Conservation (phyloP, 73 alveolate species). For the Uronychia setigera region DNA sequence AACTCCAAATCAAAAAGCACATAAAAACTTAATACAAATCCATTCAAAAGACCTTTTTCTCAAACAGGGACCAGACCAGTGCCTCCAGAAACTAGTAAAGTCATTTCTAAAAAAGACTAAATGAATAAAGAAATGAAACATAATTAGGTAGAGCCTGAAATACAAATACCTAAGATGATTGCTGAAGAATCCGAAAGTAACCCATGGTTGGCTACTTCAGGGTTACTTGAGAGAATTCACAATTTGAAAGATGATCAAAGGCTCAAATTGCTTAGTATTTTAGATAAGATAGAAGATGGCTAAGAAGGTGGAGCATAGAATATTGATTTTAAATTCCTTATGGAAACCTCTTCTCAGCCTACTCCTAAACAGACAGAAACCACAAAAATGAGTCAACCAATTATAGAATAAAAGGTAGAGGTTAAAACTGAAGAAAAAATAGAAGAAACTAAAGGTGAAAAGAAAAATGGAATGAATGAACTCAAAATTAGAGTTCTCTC, state of each 20-base stretch:
- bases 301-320: neutral
- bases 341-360: no score
- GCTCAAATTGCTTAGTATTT: conserved; percentile 31
- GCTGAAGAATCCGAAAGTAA: conserved; percentile 2
- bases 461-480: conserved; percentile 7
- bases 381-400: no score
- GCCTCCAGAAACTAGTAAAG: neutral
- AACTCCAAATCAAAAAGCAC: neutral
- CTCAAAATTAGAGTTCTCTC: conserved; percentile 65
- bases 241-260: conserved; percentile 40
- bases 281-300: conserved; percentile 39
- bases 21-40: conserved; percentile 46
- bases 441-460: no score
- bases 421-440: no score
- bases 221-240: conserved; percentile 26
- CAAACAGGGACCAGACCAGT: conserved; percentile 3
- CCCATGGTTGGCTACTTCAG: neutral
- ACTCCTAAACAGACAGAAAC: no score
- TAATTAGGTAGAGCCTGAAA: no score
- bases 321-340: conserved; percentile 4
- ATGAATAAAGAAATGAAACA: no score
- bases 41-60: conserved; percentile 55
- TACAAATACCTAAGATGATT: no score
- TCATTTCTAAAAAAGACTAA: neutral
- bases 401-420: no score